These are phyloP conservation scores for Amylocystis lapponica DNA, from an alignment of 768 basidiomycete species.

Conservation along the genomic window DNA sequence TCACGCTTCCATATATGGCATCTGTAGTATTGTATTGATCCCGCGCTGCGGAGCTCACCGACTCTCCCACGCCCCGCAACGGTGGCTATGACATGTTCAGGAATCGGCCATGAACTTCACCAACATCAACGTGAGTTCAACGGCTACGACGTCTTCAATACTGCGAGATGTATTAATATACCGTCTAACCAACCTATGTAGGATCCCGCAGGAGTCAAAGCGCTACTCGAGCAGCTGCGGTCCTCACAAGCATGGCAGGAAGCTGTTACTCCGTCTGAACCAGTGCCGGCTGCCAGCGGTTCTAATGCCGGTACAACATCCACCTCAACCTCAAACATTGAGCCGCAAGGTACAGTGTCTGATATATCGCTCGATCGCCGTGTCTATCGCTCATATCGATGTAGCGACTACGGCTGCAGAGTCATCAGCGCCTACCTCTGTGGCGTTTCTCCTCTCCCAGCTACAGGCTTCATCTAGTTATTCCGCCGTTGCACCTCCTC, in stretches of 20 bases:
- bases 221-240: conserved; percentile 65
- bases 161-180: no score
- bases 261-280: conserved; percentile 12
- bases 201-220: conserved; percentile 63
- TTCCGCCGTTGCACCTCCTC: conserved; percentile 6
- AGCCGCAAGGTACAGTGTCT: not conserved
- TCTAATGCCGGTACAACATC: not conserved
- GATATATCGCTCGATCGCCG: not conserved
- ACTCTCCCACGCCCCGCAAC: conserved; percentile 1
- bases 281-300: not conserved
- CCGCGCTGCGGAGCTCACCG: no score
- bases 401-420: no score
- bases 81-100: no score
- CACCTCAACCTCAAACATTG: not conserved
- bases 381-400: conserved; percentile 2
- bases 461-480: conserved; percentile 44
- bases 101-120: conserved; percentile 38
- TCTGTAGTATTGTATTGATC: no score
- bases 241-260: conserved; percentile 69
- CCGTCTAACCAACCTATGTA: no score
- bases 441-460: conserved; percentile 61
- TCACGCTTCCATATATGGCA: no score
- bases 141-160: no score
- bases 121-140: conserved; percentile 53
- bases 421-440: conserved; percentile 34